Conservation (phyloP, 2,329 filamentous ascomycete genomes). For the Drechslerella coelobrocha region DNA sequence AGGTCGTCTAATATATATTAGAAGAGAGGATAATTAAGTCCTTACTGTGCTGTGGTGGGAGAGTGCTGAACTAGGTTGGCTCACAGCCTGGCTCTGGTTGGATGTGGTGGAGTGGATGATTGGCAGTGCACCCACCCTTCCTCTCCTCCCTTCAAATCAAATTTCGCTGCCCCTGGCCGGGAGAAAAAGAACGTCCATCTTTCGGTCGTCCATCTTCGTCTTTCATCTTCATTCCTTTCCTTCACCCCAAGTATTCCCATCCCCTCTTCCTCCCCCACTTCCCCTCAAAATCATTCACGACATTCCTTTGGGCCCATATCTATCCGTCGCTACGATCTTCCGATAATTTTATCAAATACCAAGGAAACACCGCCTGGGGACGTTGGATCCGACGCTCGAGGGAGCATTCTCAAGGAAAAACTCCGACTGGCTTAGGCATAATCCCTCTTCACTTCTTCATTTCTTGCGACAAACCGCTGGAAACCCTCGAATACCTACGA, state of each 20-base stretch:
- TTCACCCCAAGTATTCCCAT: not conserved
- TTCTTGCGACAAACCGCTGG: not conserved
- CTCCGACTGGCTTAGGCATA: constrained; percentile 2
- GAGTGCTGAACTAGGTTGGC: too few relatives aligned
- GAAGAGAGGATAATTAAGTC: not conserved
- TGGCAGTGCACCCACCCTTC: not conserved
- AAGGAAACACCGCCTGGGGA: constrained; percentile 2
- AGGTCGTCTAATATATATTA: not conserved
- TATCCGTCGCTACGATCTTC: constrained; percentile 5
- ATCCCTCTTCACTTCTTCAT: constrained; percentile 1
- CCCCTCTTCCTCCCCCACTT: not conserved
- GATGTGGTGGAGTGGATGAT: not conserved
- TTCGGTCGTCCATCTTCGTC: not conserved
- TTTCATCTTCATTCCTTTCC: constrained; percentile 8
- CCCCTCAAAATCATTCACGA: not conserved
- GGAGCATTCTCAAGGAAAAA: not conserved
- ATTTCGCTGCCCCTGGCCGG: constrained; percentile 22
- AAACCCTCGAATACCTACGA: not conserved
- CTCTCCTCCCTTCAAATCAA: constrained; percentile 31
- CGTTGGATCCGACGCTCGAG: constrained; percentile 9
- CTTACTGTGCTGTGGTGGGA: not conserved
- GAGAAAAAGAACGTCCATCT: constrained; percentile 28
- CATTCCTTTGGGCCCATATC: constrained; percentile 6
- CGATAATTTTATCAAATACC: constrained; percentile 8
- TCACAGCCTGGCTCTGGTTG: too few relatives aligned